phyloP scores from a whole-genome alignment of 352 stramenopile species.

The Ophiocytium majus region DNA sequence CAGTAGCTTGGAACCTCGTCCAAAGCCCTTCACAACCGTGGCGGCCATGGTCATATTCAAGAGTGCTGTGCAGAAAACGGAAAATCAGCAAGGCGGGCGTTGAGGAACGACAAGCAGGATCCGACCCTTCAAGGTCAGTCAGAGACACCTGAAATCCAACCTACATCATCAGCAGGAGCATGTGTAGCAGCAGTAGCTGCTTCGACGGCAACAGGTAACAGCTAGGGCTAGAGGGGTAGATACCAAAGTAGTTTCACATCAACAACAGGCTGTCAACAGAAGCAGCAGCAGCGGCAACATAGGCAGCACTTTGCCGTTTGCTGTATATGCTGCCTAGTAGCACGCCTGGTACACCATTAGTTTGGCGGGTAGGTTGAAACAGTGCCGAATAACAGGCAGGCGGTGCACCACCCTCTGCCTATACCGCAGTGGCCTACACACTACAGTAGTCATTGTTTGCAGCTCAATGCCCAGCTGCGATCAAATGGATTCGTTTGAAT shows the following conservation, averaged over 20 bases:
- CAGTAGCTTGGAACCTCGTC: conserved; percentile 81
- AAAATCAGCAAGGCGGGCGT: neutral
- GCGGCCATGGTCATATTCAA: conserved; percentile 63
- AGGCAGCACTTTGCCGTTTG: too few species aligned
- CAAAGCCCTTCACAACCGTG: conserved; percentile 82
- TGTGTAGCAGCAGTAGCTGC: neutral
- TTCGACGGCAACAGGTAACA: too few species aligned
- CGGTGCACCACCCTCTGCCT: too few species aligned
- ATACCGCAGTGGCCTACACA: too few species aligned
- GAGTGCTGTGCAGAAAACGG: neutral
- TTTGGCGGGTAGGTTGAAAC: too few species aligned
- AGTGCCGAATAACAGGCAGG: too few species aligned
- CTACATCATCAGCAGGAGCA: neutral
- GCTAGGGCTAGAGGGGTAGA: too few species aligned
- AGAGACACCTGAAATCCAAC: neutral
- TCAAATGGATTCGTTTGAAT: neutral
- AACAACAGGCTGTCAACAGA: too few species aligned
- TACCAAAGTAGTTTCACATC: too few species aligned
- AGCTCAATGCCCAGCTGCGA: neutral
- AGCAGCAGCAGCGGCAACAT: too few species aligned
- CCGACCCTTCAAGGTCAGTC: neutral
- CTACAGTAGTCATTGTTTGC: neutral
- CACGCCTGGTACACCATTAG: too few species aligned
- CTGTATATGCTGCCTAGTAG: too few species aligned
- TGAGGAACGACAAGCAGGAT: neutral